phyloP scores from a whole-genome alignment of 306 rosid species.

The Pachyrhizus erosus region DNA sequence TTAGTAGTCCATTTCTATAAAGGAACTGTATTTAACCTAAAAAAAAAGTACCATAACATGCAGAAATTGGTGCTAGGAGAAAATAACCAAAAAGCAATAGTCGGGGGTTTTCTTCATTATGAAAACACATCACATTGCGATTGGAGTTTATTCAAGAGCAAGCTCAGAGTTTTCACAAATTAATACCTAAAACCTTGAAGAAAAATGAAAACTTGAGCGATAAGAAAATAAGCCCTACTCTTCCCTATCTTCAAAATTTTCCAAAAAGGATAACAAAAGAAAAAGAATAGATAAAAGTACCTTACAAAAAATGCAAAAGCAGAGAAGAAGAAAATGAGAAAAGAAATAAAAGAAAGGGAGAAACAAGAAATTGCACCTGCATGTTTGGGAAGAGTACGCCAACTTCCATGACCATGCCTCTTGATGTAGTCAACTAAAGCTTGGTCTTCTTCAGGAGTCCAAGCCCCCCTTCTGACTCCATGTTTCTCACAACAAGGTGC shows the following conservation, averaged over 20 bases:
- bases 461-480: slow-evolving; percentile 59
- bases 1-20: neutral
- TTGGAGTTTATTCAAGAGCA: slow-evolving; percentile 2
- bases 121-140: neutral
- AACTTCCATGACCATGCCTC: slow-evolving; percentile 60
- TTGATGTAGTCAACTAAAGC: slow-evolving; percentile 53
- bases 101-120: neutral
- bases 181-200: neutral
- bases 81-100: neutral
- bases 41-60: neutral
- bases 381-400: slow-evolving; percentile 66
- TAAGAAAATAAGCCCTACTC: slow-evolving; percentile 16
- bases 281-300: no score
- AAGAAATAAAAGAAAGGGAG: no score
- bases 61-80: neutral
- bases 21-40: neutral
- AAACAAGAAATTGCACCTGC: slow-evolving; percentile 52
- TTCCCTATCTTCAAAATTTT: neutral
- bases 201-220: neutral
- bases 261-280: neutral
- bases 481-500: slow-evolving; percentile 62
- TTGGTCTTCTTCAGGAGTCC: slow-evolving; percentile 67
- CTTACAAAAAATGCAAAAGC: neutral
- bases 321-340: neutral
- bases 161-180: neutral